phyloP scores from a whole-genome alignment of 306 rosid genomes.

The Acacia crassicarpa region DNA sequence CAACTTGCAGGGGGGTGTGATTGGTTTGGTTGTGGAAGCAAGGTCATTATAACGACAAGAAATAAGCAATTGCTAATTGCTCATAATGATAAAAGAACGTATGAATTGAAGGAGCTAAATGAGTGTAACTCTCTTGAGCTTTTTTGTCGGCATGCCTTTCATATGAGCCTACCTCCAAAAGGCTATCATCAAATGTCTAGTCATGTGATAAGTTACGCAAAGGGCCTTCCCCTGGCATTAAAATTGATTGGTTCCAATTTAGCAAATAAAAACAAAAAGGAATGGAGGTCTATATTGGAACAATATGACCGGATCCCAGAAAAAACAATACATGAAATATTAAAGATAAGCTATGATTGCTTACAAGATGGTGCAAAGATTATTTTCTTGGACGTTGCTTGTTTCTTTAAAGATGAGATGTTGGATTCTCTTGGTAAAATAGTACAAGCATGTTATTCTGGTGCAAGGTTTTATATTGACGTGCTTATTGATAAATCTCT shows the following conservation, averaged over 20 bases:
- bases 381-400: conserved; percentile 4
- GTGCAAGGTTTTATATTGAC: background rate
- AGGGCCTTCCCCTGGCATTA: background rate
- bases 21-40: too few relatives aligned
- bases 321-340: background rate
- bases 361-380: background rate
- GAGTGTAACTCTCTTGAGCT: background rate
- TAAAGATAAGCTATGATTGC: background rate
- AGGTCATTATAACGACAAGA: too few relatives aligned
- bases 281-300: background rate
- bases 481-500: background rate
- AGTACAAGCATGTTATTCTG: background rate
- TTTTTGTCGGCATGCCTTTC: background rate
- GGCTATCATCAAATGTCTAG: background rate
- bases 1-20: too few relatives aligned
- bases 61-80: too few relatives aligned
- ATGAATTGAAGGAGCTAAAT: too few relatives aligned
- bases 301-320: background rate
- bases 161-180: background rate
- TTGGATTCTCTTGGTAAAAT: background rate
- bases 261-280: background rate
- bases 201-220: background rate
- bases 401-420: background rate
- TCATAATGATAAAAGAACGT: too few relatives aligned
- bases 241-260: background rate